Evolutionary conservation across 495 filamentous ascomycete species (phyloP), one percentile per base, ranked within the genome.

Genomic region (Penicillium coffeae): DNA sequence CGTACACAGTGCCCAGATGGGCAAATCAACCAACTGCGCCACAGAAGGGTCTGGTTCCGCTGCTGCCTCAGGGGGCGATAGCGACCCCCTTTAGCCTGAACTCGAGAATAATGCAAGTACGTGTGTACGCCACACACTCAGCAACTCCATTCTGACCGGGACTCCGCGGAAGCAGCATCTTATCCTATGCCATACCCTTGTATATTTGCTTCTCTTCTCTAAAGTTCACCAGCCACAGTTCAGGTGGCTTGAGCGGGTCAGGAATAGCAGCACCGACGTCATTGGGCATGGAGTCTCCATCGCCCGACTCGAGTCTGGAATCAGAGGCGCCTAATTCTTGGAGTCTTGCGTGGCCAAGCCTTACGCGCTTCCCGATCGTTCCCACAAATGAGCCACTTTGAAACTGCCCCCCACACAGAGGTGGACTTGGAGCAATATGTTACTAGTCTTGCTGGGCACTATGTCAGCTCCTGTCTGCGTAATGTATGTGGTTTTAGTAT

Each of bases 181-280:
- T n/a, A n/a, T n/a, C n/a, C n/a, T n/a, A n/a, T n/a, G n/a, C n/a
- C n/a, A n/a, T 8, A 27, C 27, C 2, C 33, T 42, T 21, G n/a
- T n/a, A 21, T 41, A 14, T 10, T 34, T 13, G 16, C 21, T 45
- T 38, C 37, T 54, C 34, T 43, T 19, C 33, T 43, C 38, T 21
- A 39, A n/a, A 4, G 15, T 37, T 14, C 2, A 20, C 25, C 22
- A 10, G 30, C 27, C 2, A 8, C 8, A 46, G 38, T 30, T 41
- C 39, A 46, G 47, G 60, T 64, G 58, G 60, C 60, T 58, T 38
- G 48, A 53, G 58, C 50, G 47, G 16, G 22, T 58, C 32, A 50
- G 51, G 51, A 59, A 62, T 61, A 61, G 54, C 39, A 56, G 44
- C 60, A 59, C 36, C 58, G 58, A 64, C 60, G 60, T 64, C 60